Evolutionary conservation across 2,329 filamentous ascomycete species (phyloP), one percentile per base, ranked within the genome.

Genomic region (Trichoderma atroviride): DNA sequence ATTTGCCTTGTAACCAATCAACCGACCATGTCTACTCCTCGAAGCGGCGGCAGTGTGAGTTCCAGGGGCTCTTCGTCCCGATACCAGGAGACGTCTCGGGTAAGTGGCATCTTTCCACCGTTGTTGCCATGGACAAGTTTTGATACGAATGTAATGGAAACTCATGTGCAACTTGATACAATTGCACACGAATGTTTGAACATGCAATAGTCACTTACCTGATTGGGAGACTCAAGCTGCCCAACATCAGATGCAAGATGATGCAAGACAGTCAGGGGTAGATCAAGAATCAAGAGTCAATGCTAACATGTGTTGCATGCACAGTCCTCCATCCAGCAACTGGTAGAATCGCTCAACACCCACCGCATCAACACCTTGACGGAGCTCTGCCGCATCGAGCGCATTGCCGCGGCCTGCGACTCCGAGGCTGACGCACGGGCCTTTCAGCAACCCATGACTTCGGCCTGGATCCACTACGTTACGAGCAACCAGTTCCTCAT

Each of bases 341-440:
- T 91, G 71, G 87, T 92, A 71, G 82, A 88, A 29, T 88, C 89
- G 0, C 83, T 93, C 27, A 82, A 82, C 55, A 88, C 87, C 0
- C 90, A 91, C 74, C 87, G 87, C n/a, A 83, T 93, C 77, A 93
- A 93, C 76, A 93, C 91, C 0, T 83, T 93, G 24, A 89, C 88
- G 0, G 90, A 92, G 71, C 86, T 93, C 33, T 89, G 91, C 72
- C 88, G 90, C 19, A 89, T 92, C 73, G 91, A 94, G 77, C 86
- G 87, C 68, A 83, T 87, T 4, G 89, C 91, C 29, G 87, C 88
- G 3, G 78, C 82, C 2, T 84, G 87, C 70, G 84, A 88, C 37
- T 82, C 85, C 52, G 83, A 87, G 55, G 87, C 88, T 65, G 86
- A 91, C 58, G 85, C 86, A 16, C 84, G 85, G 33, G 83, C 83